Evolutionary conservation across 2,329 filamentous ascomycete genomes (phyloP), one percentile per base, ranked within the genome.

Genomic region (Cladobotryum protrusum): DNA sequence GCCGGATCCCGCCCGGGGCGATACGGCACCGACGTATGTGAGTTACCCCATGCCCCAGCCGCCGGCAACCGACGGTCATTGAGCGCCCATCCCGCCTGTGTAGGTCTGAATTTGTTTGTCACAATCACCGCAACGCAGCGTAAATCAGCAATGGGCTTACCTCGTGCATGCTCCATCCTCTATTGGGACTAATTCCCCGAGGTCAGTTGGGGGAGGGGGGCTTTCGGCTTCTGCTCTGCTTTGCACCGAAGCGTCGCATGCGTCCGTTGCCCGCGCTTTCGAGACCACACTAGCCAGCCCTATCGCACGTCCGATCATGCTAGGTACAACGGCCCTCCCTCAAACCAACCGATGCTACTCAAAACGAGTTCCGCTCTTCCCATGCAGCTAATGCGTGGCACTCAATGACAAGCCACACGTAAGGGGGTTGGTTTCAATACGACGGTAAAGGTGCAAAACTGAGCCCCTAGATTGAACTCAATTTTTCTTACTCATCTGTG

Each of bases 261-360:
- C 49, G 45, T 29, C 39, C 14, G 29, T 33, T 15, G 20, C 1
- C 34, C 39, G 43, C 43, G 24, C 24, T 29, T 29, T 29, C 24
- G 24, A 29, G 24, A 29, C 41, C 20, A 33, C 49, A 24, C 29
- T 37, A 18, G 15, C 48, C 48, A 49, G 48, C 48, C 48, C 48
- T 49, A 49, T 32, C 35, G 40, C 24, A 29, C 18, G 17, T 43
- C 40, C 29, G 32, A 43, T 29, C 24, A 29, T 29, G 24, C 24
- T 29, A 29, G 24, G 24, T 29, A 9, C 24, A 29, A 29, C 24
- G 24, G 24, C 24, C 24, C 24, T 42, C 18, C 39, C 18, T 20
- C 6, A 42, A 42, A 29, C 24, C 24, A 17, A 20, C 39, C 15
- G 39, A 20, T 42, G 41, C 24, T 34, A 32, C 45, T 33, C 40